Base-by-base conservation (phyloP, 176 grass and related monocot species). In the Oryza glumipatula region DNA sequence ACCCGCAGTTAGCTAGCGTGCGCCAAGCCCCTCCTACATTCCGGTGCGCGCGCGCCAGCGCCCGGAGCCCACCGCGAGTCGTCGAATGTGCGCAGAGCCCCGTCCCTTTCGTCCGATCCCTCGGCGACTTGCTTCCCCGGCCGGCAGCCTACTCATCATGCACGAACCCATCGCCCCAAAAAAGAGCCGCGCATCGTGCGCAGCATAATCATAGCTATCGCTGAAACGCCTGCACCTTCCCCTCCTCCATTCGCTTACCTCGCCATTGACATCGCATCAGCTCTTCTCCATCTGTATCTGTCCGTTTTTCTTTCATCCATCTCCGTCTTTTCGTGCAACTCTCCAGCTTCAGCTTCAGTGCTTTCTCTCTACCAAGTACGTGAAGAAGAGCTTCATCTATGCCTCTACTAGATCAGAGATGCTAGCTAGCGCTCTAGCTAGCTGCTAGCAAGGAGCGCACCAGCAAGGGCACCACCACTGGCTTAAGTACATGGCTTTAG, bases 171-270 rank as follows among this genome's bases (percentile, higher is more conserved):
- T 0, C 2, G 11, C 16, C 23, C 3, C 38, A 39, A 51, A 30
- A 86, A 86, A 86, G 70, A 44, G 77, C 72, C 78, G 7, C 41
- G 73, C 79, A 12, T 47, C 65, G 65, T 87, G 72, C 65, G 58
- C 65, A 16, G 72, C 61, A 71, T 63, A 80, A 90, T 87, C 75
- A 90, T 90, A 43, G 11, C 80, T 69, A 38, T 73, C 48, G 48
- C 5, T 1, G 68, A 78, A 83, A 77, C 56, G 3, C 47, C 11
- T 38, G 7, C 49, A 11, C 47, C 65, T 35, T 39, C 64, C 47
- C 65, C 23, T 39, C 64, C 68, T 23, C 22, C 80, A 58, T 58
- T 44, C 47, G 23, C 38, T 82, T n/a, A 6, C 11, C 54, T 58
- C n/a, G 12, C 71, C 24, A 13, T 78, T 61, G 70, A 56, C 81